Conservation (phyloP, 768 basidiomycete genomes). For the Suillus brevipes region DNA sequence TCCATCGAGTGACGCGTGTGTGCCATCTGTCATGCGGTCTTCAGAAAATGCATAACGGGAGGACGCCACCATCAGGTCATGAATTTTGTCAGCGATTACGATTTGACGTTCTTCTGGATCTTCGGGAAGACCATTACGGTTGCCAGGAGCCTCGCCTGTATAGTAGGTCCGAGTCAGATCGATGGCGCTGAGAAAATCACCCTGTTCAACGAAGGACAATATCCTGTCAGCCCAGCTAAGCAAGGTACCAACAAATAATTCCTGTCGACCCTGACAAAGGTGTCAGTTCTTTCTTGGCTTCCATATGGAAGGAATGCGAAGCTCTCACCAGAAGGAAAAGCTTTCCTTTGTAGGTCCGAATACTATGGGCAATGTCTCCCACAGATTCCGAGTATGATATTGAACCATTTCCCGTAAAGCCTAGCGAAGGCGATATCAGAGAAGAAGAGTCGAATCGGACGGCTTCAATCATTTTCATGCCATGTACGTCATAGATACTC, state of each 20-base stretch:
- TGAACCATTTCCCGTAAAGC: slow-evolving; percentile 46
- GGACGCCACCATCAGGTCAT: slow-evolving; percentile 85
- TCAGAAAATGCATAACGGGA: slow-evolving; percentile 91
- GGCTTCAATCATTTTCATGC: slow-evolving; percentile 60
- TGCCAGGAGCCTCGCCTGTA: slow-evolving; percentile 75
- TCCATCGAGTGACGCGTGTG: slow-evolving; percentile 77
- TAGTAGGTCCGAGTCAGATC: slow-evolving; percentile 84
- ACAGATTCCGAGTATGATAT: slow-evolving; percentile 50
- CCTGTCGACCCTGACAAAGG: slow-evolving; percentile 56
- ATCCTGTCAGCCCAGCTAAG: slow-evolving; percentile 96
- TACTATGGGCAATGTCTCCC: slow-evolving; percentile 62
- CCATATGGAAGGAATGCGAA: slow-evolving; percentile 9
- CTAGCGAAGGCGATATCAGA: slow-evolving; percentile 55
- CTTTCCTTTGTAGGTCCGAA: slow-evolving; percentile 86
- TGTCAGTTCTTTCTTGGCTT: not conserved
- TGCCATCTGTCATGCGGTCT: slow-evolving; percentile 88
- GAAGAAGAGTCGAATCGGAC: slow-evolving; percentile 56
- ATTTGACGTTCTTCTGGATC: slow-evolving; percentile 54
- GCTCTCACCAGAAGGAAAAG: slow-evolving; percentile 80
- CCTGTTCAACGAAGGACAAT: slow-evolving; percentile 75
- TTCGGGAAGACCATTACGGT: slow-evolving; percentile 82
- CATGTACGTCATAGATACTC: slow-evolving; percentile 67
- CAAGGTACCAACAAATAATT: slow-evolving; percentile 78
- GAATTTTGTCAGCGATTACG: slow-evolving; percentile 73
- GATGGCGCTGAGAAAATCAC: slow-evolving; percentile 90